These are phyloP conservation scores for Lachancea mirantina DNA, from an alignment of 805 yeast species.

Conservation along the genomic window DNA sequence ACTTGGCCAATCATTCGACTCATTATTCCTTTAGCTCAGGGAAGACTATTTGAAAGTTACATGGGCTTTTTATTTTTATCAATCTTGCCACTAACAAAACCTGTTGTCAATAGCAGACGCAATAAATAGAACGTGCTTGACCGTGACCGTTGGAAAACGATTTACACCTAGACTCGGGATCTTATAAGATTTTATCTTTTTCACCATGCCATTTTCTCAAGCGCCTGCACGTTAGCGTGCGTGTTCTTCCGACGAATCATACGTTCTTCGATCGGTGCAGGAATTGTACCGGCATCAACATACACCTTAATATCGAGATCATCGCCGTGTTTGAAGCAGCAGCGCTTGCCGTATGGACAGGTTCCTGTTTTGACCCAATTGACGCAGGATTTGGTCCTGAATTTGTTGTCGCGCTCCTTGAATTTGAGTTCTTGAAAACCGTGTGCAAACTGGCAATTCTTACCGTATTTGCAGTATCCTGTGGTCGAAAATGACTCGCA, in stretches of 20 bases:
- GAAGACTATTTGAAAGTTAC: too few species aligned
- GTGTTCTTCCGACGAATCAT: conserved; percentile 16
- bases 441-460: conserved; percentile 92
- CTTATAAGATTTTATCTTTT: background rate
- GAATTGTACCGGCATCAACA: conserved; percentile 19
- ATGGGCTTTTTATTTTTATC: too few species aligned
- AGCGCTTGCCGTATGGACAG: conserved; percentile 84
- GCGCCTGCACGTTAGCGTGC: conserved; percentile 25
- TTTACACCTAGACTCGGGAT: background rate
- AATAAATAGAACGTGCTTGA: too few species aligned
- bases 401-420: conserved; percentile 63
- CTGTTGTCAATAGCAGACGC: too few species aligned
- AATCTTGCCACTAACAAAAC: too few species aligned
- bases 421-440: conserved; percentile 69
- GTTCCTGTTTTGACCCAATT: conserved; percentile 78
- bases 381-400: conserved; percentile 86
- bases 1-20: too few species aligned
- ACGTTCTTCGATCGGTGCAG: background rate
- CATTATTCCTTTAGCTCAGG: too few species aligned
- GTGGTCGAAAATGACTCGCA: conserved; percentile 70
- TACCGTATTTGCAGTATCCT: conserved; percentile 78
- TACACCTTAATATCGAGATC: conserved; percentile 28
- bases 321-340: conserved; percentile 81
- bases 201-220: conserved; percentile 30
- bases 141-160: too few species aligned